A percentile compares a stretch with the other conserved stretches of the same genome.
phyloP scores from a whole-genome alignment of 2,329 filamentous ascomycete genomes.

The Colletotrichum tropicale region DNA sequence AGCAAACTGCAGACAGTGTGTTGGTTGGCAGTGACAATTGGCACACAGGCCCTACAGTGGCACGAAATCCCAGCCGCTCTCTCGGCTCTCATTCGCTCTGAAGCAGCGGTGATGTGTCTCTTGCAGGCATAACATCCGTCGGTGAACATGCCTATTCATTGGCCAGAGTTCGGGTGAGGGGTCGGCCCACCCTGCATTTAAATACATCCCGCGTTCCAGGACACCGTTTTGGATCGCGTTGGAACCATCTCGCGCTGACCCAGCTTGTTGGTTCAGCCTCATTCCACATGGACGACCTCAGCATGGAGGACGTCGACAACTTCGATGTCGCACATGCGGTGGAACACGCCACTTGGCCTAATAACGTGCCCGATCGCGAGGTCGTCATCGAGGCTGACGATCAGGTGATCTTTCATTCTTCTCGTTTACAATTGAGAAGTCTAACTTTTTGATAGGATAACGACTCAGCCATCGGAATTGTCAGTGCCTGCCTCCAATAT shows the following conservation, averaged over 20 bases:
- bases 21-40: not conserved
- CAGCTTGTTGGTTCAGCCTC: not conserved
- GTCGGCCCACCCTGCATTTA: not conserved
- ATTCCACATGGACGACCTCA: not conserved
- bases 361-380: not conserved
- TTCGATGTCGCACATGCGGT: not conserved
- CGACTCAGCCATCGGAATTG: not conserved
- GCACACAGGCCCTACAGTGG: not conserved
- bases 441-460: not conserved
- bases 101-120: not conserved
- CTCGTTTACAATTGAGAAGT: not conserved
- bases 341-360: not conserved
- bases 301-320: not conserved
- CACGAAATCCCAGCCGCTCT: not conserved
- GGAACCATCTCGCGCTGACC: not conserved
- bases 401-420: not conserved
- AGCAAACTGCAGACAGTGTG: not conserved
- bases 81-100: not conserved
- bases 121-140: not conserved
- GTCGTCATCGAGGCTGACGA: not conserved
- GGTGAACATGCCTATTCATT: not conserved
- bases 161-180: not conserved
- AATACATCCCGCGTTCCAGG: not conserved
- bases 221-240: not conserved
- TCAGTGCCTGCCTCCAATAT: not conserved